These are phyloP conservation scores for Apophysomyces elegans DNA, from an alignment of 371 early-diverging fungal species.

Conservation along the genomic window DNA sequence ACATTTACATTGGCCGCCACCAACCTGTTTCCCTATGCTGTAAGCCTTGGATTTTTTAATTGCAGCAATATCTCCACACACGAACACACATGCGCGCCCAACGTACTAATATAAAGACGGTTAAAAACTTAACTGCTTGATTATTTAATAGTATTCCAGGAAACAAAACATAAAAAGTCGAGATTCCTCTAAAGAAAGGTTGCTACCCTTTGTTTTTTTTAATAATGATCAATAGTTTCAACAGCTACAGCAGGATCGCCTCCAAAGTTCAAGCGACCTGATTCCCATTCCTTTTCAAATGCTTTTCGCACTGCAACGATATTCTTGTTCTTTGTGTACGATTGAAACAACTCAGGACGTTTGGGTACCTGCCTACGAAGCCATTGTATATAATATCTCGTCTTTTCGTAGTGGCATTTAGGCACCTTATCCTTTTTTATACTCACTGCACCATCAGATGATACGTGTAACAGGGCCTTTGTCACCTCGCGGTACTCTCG, in stretches of 20 bases:
- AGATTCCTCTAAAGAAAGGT: no score
- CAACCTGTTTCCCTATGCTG: no score
- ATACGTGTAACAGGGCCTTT: slow-evolving; percentile 39
- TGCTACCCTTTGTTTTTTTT: no score
- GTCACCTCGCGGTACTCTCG: slow-evolving; percentile 97
- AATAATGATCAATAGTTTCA: no score
- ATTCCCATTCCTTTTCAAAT: slow-evolving; percentile 26
- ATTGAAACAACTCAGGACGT: slow-evolving; percentile 74
- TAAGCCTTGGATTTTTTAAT: no score
- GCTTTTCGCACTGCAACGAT: slow-evolving; percentile 58
- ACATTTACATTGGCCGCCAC: background rate
- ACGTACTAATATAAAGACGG: no score
- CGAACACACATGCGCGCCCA: no score
- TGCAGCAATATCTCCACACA: no score
- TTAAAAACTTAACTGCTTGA: no score
- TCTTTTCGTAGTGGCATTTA: slow-evolving; percentile 53
- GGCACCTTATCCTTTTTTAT: background rate
- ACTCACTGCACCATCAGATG: background rate
- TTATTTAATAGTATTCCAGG: no score
- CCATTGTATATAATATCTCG: slow-evolving; percentile 80
- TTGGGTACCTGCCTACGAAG: slow-evolving; percentile 57
- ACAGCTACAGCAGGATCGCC: background rate
- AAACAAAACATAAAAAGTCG: no score
- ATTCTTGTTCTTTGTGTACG: slow-evolving; percentile 72
- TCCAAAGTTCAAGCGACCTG: slow-evolving; percentile 7